phyloP scores from a whole-genome alignment of 768 basidiomycete species.

The Ramaria rubella region DNA sequence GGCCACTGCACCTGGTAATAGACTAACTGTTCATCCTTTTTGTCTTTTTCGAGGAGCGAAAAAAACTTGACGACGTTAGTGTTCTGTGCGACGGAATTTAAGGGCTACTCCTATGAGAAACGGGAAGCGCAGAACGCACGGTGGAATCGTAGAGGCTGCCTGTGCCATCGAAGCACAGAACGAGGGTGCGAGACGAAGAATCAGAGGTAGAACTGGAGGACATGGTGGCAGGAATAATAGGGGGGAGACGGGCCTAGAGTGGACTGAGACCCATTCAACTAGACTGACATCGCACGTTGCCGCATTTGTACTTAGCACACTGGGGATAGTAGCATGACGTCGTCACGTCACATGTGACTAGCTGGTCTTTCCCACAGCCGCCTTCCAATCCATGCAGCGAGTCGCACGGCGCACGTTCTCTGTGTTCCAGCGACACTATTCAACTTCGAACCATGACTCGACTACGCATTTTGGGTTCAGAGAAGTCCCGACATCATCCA shows the following conservation, averaged over 20 bases:
- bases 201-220: not conserved
- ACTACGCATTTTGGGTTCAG: conserved; percentile 92
- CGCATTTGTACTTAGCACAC: no score
- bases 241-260: not conserved
- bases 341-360: no score
- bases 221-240: not conserved
- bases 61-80: conserved; percentile 71
- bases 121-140: conserved; percentile 28
- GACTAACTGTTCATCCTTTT: conserved; percentile 45
- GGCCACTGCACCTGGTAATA: conserved; percentile 59
- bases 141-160: conserved; percentile 40
- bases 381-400: not conserved
- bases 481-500: conserved; percentile 77
- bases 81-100: conserved; percentile 33
- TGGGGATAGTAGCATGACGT: no score
- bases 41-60: conserved; percentile 55
- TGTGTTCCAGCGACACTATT: not conserved
- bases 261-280: not conserved
- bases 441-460: not conserved
- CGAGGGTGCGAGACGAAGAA: conserved; percentile 23
- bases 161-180: conserved; percentile 71
- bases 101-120: not conserved
- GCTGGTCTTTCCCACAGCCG: not conserved
- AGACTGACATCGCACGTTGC: no score
- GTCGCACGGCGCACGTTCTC: not conserved